Evolutionary conservation across 345 rosid species (phyloP).

Genomic region (Populus ilicifolia): DNA sequence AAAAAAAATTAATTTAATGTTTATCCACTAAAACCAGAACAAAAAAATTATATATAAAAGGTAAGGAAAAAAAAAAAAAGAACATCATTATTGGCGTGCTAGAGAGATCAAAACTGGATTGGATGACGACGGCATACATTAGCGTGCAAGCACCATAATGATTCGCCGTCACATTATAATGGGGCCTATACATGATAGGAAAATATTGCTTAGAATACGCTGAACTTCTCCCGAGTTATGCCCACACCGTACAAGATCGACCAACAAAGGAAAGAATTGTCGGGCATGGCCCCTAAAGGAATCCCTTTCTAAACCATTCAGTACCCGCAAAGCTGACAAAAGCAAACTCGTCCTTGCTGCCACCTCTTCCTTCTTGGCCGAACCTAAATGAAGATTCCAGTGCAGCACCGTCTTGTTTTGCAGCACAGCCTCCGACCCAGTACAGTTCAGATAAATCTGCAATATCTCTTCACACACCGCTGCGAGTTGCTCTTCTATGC

Average conservation of each 20-base stretch:
- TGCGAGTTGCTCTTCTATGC: constrained; percentile 50
- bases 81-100: neutral
- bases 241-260: constrained; percentile 75
- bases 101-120: constrained; percentile 32
- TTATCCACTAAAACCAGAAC: too few relatives aligned
- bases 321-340: constrained; percentile 50
- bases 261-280: constrained; percentile 63
- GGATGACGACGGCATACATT: neutral
- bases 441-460: constrained; percentile 61
- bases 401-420: constrained; percentile 31
- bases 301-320: constrained; percentile 50
- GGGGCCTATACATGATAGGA: constrained; percentile 81
- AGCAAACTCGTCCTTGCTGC: constrained; percentile 64
- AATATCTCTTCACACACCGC: constrained; percentile 53
- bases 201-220: constrained; percentile 55
- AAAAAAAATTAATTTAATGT: too few relatives aligned
- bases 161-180: constrained; percentile 36
- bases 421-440: constrained; percentile 15
- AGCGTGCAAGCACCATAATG: neutral
- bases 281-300: constrained; percentile 50
- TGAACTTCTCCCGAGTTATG: constrained; percentile 81
- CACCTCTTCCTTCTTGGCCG: constrained; percentile 75
- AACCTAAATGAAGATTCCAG: constrained; percentile 68
- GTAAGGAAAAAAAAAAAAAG: neutral
- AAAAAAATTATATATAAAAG: too few relatives aligned